A percentile compares a stretch with the other conserved stretches of the same genome.
phyloP scores from a whole-genome alignment of 2,329 filamentous ascomycete species.

The Phaeosphaeriaceae sp. region DNA sequence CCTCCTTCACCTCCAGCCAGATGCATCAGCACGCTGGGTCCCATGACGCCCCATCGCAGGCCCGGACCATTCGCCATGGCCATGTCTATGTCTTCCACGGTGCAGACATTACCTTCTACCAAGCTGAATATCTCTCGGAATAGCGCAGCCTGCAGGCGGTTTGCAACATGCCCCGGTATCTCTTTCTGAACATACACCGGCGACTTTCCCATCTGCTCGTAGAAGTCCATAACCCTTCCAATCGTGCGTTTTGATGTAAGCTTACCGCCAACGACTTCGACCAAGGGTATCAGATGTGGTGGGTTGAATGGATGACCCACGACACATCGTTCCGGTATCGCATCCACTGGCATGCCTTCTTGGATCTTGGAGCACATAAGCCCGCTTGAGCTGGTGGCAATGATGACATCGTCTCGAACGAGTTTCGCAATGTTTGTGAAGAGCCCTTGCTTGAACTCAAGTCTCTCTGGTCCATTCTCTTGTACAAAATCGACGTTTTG shows the following conservation, averaged over 20 bases:
- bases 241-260: not conserved
- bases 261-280: conserved; percentile 47
- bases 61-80: not conserved
- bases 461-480: conserved; percentile 51
- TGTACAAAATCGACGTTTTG: not conserved
- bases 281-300: conserved; percentile 56
- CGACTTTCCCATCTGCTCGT: not conserved
- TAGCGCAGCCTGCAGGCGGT: conserved; percentile 51
- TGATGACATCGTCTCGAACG: conserved; percentile 43
- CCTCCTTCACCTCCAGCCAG: not conserved
- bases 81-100: not conserved
- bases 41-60: not conserved
- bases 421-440: conserved; percentile 44
- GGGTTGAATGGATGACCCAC: conserved; percentile 59
- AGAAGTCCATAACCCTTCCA: not conserved
- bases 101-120: not conserved
- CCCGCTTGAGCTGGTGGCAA: conserved; percentile 37
- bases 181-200: conserved; percentile 33
- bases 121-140: not conserved
- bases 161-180: conserved; percentile 53
- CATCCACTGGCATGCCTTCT: no score
- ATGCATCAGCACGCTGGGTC: not conserved
- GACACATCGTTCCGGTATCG: not conserved
- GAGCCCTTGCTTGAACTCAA: conserved; percentile 50
- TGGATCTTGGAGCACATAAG: no score